Base-by-base conservation (phyloP, 108 stramenopile genomes). In the Nitzschia inconspicua region DNA sequence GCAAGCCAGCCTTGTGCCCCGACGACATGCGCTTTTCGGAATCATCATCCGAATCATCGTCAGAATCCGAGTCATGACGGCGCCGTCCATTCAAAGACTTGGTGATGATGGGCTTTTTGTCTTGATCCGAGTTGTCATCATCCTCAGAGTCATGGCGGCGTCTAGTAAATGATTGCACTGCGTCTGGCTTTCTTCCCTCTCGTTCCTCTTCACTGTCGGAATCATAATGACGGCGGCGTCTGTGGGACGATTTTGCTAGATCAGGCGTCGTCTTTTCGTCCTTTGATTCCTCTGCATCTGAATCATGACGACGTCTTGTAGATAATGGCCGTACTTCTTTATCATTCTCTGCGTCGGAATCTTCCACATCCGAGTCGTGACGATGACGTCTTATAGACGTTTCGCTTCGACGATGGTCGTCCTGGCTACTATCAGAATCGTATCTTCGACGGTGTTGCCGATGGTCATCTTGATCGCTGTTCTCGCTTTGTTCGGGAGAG, bases 1-100 rank as follows among this genome's bases (percentile, higher is more conserved):
- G 93, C 10, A 96, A 65, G 23, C 95, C 95, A 19, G 91, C 85
- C 43, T 49, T 63, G 54, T 94, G 95, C 18, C 95, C 92, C 3
- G 88, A 84, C 25, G 75, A 57, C 84, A 86, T 89, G 36, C 75
- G 71, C 31, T 61, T 44, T 44, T 57, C 60, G 40, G 35, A 40
- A 10, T 27, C 41, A 20, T 57, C 16, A 35, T 68, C 44, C 10
- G 32, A 27, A 30, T 60, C 65, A 28, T 23, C 32, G 26, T 65
- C 47, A 19, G 58, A 44, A 22, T 46, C 47, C 22, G 66, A 67
- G 47, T 65, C 64, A 42, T 59, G 35, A 20, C 56, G 39, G 34
- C 40, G 27, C 11, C 65, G 6, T n/a, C 29, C 20, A 22, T 47
- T 28, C 1, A 18, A 8, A 25, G 25, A 6, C 8, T 25, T 23